A percentile compares a stretch with the other conserved stretches of the same genome.
Conservation (phyloP, 2,329 filamentous ascomycete species). For the Colletotrichum lupini region DNA sequence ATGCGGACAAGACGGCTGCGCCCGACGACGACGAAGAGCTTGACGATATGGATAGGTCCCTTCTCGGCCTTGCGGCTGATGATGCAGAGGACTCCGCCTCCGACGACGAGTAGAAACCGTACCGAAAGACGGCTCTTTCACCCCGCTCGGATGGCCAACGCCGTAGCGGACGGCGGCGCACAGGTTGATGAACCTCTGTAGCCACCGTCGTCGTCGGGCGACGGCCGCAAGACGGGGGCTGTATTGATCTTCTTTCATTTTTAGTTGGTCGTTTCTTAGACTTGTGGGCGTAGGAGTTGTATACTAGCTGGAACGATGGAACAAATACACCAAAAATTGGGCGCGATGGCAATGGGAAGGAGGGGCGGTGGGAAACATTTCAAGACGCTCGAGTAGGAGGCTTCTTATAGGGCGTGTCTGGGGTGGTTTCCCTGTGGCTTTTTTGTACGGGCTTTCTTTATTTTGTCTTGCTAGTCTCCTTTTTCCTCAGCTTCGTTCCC, state of each 20-base stretch:
- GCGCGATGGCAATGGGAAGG: background rate
- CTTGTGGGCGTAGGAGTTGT: constrained; percentile 28
- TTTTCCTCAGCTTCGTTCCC: background rate
- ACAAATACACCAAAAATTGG: constrained; percentile 16
- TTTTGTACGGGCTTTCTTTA: background rate
- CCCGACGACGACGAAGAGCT: constrained; percentile 51
- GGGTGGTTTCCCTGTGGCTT: background rate
- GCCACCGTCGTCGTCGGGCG: background rate
- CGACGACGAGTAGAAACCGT: constrained; percentile 16
- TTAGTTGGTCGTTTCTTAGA: constrained; percentile 4
- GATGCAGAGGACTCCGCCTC: constrained; percentile 25
- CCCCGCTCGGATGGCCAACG: background rate
- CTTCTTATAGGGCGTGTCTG: background rate
- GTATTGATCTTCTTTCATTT: background rate
- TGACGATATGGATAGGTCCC: constrained; percentile 47
- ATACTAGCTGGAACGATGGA: constrained; percentile 19
- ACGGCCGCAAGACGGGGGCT: background rate
- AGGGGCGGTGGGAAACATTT: background rate
- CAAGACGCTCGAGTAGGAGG: background rate
- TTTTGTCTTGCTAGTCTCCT: background rate
- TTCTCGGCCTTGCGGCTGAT: constrained; percentile 31
- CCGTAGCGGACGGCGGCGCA: background rate
- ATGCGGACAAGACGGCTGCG: constrained; percentile 40
- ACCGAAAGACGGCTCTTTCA: background rate
- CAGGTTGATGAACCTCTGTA: background rate